Conservation (phyloP, 2,329 filamentous ascomycete species). For the Fusarium foetens region DNA sequence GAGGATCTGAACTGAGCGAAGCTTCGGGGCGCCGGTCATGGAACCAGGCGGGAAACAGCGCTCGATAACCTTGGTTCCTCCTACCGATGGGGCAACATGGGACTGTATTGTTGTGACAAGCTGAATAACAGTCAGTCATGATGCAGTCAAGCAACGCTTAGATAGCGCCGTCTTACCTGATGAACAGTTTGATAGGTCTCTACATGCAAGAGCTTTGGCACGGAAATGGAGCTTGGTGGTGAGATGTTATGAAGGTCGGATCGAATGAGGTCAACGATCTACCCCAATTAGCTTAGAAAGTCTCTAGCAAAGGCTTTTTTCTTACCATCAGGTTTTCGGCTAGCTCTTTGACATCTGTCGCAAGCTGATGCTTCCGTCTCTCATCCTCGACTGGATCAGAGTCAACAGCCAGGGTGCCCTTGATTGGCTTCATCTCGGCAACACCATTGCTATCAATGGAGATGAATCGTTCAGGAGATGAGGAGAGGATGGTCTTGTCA, state of each 20-base stretch:
- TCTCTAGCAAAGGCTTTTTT: accelerated
- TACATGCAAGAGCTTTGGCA: background rate
- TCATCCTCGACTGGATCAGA: background rate
- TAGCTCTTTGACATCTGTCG: background rate
- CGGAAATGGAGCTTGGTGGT: background rate
- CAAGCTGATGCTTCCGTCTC: background rate
- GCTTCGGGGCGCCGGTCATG: background rate
- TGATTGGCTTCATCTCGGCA: background rate
- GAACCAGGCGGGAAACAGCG: background rate
- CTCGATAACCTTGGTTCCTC: background rate
- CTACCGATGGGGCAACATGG: background rate
- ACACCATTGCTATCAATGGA: background rate
- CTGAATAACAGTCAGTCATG: background rate
- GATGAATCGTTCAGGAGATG: background rate
- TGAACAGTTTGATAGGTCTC: background rate
- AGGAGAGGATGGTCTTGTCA: background rate
- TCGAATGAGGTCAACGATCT: background rate
- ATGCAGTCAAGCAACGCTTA: accelerated
- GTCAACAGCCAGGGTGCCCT: background rate
- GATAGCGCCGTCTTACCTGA: background rate
- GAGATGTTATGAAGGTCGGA: background rate
- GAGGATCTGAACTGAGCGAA: background rate
- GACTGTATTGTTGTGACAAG: background rate
- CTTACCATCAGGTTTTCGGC: background rate
- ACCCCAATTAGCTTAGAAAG: accelerated